Evolutionary conservation across 176 grass and related monocot species (phyloP).

Genomic region (Triticum monococcum): DNA sequence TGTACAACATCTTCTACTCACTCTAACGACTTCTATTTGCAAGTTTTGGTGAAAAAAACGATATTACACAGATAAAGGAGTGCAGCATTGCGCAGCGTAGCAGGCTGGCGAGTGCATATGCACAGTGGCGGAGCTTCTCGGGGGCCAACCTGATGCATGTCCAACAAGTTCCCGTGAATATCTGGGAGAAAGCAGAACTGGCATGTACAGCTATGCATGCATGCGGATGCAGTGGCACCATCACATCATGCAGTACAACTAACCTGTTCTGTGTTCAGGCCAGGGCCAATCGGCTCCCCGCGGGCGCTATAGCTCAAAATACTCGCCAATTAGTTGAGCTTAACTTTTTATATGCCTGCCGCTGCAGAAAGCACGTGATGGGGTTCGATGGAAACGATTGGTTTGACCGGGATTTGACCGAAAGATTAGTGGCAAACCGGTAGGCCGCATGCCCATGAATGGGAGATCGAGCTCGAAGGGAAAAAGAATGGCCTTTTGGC

Average conservation of each 20-base stretch:
- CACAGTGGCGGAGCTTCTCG: too few species aligned
- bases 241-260: conserved; percentile 15
- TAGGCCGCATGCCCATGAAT: neutral
- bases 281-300: neutral
- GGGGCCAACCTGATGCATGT: too few species aligned
- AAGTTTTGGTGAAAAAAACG: too few species aligned
- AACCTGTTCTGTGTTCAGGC: neutral
- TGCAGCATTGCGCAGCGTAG: neutral
- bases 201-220: neutral
- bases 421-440: neutral
- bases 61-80: neutral
- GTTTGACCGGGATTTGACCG: conserved; percentile 44
- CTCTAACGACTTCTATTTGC: too few species aligned
- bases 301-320: neutral
- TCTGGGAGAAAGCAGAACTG: neutral
- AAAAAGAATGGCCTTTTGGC: neutral
- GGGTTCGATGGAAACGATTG: neutral
- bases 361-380: conserved; percentile 14
- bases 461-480: neutral
- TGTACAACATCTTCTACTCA: too few species aligned
- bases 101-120: neutral
- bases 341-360: neutral
- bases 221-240: conserved; percentile 16
- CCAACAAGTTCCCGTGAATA: conserved; percentile 27
- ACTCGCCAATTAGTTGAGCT: neutral